Base-by-base conservation (phyloP, 2,329 filamentous ascomycete genomes). In the Orbilia brochopaga region DNA sequence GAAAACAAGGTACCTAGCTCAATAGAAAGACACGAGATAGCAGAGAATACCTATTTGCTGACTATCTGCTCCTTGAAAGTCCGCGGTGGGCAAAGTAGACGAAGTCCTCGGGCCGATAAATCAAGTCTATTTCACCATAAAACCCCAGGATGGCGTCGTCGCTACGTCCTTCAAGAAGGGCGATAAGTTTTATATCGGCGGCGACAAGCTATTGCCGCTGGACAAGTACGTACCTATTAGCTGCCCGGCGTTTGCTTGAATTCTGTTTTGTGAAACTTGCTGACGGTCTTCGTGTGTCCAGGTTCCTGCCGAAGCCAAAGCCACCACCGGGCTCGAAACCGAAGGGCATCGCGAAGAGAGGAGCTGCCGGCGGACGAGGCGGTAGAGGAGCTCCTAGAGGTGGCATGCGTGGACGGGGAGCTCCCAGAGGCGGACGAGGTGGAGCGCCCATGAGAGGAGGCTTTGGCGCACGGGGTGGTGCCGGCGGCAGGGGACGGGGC, bases 51-150 rank as follows among this genome's bases (percentile, higher is more conserved):
- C 37, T 5, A 17, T 42, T 6, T 42, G 27, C 27, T 32, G 8
- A 32, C 8, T 32, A 32, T 2, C 15, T 13, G 13, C 13, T 4
- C n/a, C 13, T 58, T 30, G 35, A 73, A 76, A 88, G 89, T 93
- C 90, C 51, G 84, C 90, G 74, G 87, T 99, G 80, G 94, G 94
- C 81, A 97, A 97, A 83, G 90, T 99, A 79, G 94, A 99, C 83
- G 94, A 99, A 83, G 90, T 99, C 76, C 88, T 99, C 76, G 94
- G 94, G 66, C 93, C 94, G 74, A 90, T 99, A 81, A 97, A 96
- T 85, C 90, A 97, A 82, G 91, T 97, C 78, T 96, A 90, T 84
- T 99, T 99, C 85, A 97, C 93, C 78, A 90, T 99, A 81, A 97
- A 97, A 83, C 92, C 93, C 61, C 88, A 91, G 79, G 93, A 97